Base-by-base conservation (phyloP, 768 basidiomycete genomes). In the Baorangia bicolor region DNA sequence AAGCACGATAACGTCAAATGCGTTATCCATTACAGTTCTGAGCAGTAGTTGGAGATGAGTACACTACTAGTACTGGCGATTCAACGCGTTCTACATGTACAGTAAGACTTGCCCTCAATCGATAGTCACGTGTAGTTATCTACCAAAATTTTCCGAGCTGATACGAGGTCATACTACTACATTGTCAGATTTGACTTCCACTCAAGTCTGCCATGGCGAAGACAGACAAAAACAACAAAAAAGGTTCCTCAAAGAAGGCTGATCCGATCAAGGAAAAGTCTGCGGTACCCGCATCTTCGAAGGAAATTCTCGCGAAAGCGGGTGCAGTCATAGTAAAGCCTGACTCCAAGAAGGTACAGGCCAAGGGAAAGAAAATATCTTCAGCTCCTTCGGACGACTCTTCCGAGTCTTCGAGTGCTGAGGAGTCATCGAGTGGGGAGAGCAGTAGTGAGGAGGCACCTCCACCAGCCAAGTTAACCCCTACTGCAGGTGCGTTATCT, bases 1-100 rank as follows among this genome's bases (percentile, higher is more conserved):
- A 43, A 91, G 69, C 38, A 92, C 74, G 37, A 88, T 75, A 30
- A 82, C 81, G 59, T 92, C 88, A 59, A 90, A 88, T 35, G 74
- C 66, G 56, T 72, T 63, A 3, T 77, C 73, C 74, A 75, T 78
- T 14, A 13, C 13, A 7, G 35, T 12, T 39, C 33, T 12, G 21
- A 41, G 20, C 5, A 20, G 34, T 35, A 13, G 35, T 14, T 25
- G n/a, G n/a, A n/a, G n/a, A n/a, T n/a, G n/a, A n/a, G n/a, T n/a
- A n/a, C n/a, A n/a, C n/a, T n/a, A n/a, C n/a, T n/a, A n/a, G n/a
- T n/a, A n/a, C n/a, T n/a, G n/a, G n/a, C n/a, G n/a, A n/a, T n/a
- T n/a, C n/a, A n/a, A n/a, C n/a, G n/a, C n/a, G n/a, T n/a, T n/a
- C n/a, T n/a, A n/a, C n/a, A n/a, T n/a, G n/a, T n/a, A n/a, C n/a